Conservation (phyloP, 345 rosid species). For the Trapa incisa region DNA sequence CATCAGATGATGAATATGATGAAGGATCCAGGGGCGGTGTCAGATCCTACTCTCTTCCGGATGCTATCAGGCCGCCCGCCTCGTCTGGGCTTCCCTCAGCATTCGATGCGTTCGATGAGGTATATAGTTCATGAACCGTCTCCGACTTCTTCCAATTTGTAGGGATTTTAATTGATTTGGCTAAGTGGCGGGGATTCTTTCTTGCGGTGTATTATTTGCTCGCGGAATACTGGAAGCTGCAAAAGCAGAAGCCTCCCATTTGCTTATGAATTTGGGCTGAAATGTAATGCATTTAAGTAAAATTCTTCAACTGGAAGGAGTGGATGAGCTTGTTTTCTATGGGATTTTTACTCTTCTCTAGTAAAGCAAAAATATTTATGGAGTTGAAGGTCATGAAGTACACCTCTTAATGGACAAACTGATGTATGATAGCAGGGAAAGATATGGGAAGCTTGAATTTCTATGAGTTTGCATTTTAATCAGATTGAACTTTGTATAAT, state of each 20-base stretch:
- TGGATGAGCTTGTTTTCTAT: too few relatives aligned
- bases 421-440: not conserved
- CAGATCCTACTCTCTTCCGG: constrained; percentile 24
- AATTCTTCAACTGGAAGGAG: too few relatives aligned
- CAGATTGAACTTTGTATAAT: not conserved
- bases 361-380: too few relatives aligned
- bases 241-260: too few relatives aligned
- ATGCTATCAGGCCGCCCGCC: constrained; percentile 20
- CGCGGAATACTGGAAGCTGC: too few relatives aligned
- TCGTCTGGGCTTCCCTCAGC: constrained; percentile 76
- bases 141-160: not conserved
- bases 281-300: too few relatives aligned
- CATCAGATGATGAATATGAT: constrained; percentile 30
- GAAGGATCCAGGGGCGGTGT: constrained; percentile 11
- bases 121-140: constrained; percentile 3
- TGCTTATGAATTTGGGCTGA: too few relatives aligned
- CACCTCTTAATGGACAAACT: too few relatives aligned
- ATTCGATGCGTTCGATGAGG: constrained; percentile 76
- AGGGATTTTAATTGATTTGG: not conserved
- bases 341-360: too few relatives aligned
- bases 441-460: not conserved
- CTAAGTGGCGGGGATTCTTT: not conserved
- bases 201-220: not conserved
- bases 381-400: too few relatives aligned
- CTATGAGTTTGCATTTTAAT: not conserved